Conservation (phyloP, 805 yeast genomes). For the Candida silvicultrix region DNA sequence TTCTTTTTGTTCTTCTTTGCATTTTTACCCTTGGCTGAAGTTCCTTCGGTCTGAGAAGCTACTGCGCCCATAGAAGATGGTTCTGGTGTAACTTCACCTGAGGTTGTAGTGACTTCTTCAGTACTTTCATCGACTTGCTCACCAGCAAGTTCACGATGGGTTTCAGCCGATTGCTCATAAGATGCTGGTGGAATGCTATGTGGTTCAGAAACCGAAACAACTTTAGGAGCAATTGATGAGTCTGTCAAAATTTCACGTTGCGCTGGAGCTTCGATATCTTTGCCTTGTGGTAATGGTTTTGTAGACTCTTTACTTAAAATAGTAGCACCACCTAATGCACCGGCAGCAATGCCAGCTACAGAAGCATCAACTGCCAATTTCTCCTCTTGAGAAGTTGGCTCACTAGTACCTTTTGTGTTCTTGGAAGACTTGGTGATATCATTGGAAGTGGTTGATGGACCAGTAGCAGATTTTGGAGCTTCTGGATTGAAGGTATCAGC, state of each 20-base stretch:
- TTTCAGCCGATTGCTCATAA: neutral
- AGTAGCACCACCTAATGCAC: neutral
- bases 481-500: neutral
- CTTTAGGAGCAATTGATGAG: neutral
- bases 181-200: neutral
- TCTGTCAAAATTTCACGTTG: neutral
- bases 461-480: neutral
- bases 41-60: neutral
- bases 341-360: neutral
- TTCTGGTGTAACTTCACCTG: constrained; percentile 1
- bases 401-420: no score
- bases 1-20: neutral
- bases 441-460: no score
- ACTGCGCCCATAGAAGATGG: neutral
- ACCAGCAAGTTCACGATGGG: no score
- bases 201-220: neutral
- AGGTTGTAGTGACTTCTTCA: neutral
- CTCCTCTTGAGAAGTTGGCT: neutral
- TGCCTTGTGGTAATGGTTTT: neutral
- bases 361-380: neutral
- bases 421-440: neutral
- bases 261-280: neutral
- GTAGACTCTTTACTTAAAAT: neutral
- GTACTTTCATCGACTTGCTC: neutral
- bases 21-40: neutral